Base-by-base conservation (phyloP, 768 basidiomycete species). In the Mycena sanguinolenta region DNA sequence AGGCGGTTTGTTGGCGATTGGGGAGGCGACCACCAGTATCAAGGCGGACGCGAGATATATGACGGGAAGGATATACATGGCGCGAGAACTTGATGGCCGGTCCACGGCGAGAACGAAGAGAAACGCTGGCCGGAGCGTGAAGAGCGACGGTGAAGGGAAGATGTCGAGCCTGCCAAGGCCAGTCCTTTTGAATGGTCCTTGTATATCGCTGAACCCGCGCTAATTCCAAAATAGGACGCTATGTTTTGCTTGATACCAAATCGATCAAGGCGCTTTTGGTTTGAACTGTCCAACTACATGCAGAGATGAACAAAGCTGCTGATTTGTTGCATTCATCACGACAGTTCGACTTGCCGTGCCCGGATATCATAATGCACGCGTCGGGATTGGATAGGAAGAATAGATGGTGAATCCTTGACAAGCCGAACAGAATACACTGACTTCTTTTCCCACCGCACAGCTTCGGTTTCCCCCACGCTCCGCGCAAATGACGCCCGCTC, bases 31-130 rank as follows among this genome's bases (percentile, higher is more conserved):
- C n/a, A 16, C 46, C n/a, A 49, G 46, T 16, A 49, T 49, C 46
- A 49, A 13, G 9, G n/a, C 46, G 5, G 46, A 49, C 7, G 8
- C 46, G n/a, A 49, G 46, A 23, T 49, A 49, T 7, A 49, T 49
- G 46, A 49, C 46, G 21, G 46, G 23, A 23, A 49, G 16, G n/a
- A 49, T 49, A 23, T 49, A 49, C 46, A 49, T 49, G 16, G n/a
- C 46, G 23, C n/a, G 9, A 49, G 46, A 49, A 23, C 46, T n/a
- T 49, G 46, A 49, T 49, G 46, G 21, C 46, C 46, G 46, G 46
- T 49, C 46, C 46, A 49, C 46, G 46, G 46, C 6, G 46, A 49
- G 46, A 49, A 49, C 46, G 46, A 49, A 49, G 46, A 49, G 23
- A 49, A 49, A 49, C 46, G 46, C 46, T 49, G 46, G 3, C 46